These are phyloP conservation scores for Pseudomicrostroma phylloplanum DNA, from an alignment of 1,284 basidiomycete genomes.

Conservation along the genomic window DNA sequence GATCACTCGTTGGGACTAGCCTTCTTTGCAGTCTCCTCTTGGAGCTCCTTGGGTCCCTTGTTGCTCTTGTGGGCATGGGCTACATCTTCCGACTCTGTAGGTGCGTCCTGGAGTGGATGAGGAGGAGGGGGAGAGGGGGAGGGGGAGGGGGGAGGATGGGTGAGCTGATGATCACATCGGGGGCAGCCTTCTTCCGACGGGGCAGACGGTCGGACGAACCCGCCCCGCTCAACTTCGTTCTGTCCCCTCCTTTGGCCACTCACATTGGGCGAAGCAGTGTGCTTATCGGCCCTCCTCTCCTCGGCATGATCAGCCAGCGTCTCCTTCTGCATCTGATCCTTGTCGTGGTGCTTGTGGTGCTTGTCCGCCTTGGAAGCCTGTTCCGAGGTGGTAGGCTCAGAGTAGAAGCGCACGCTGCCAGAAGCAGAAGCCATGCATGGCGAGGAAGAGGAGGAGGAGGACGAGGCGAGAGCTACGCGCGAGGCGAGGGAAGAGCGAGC, in stretches of 20 bases:
- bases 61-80: not conserved
- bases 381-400: not conserved
- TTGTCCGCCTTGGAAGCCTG: not conserved
- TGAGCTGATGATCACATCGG: no score
- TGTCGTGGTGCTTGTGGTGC: constrained; percentile 3
- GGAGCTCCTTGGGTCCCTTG: not conserved
- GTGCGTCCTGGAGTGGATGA: not conserved
- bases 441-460: no score
- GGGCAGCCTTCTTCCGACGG: no score
- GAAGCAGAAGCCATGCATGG: no score
- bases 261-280: not conserved
- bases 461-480: no score
- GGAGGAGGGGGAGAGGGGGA: not conserved
- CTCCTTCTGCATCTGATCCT: constrained; percentile 2
- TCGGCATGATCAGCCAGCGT: not conserved
- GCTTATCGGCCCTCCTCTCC: not conserved
- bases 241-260: not conserved
- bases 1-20: not conserved
- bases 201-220: no score
- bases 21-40: constrained; percentile 3
- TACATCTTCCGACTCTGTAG: not conserved
- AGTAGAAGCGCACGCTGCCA: not conserved
- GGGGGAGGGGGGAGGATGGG: not conserved
- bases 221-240: no score
- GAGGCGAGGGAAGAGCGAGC: no score